Conservation (phyloP, 345 rosid species). For the Pseudoturritis turrita region DNA sequence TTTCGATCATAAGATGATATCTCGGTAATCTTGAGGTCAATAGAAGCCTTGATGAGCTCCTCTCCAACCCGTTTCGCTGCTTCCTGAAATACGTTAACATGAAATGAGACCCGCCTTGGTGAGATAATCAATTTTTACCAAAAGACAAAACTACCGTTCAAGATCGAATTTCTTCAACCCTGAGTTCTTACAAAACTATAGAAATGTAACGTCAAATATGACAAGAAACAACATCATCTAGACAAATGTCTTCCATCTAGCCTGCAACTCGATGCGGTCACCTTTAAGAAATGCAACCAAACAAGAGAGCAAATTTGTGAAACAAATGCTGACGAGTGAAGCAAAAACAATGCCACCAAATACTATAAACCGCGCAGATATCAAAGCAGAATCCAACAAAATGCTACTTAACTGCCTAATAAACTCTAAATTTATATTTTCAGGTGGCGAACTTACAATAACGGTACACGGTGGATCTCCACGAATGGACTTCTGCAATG, state of each 20-base stretch:
- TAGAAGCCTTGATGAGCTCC: conserved; percentile 66
- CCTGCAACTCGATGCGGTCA: background rate
- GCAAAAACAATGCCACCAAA: background rate
- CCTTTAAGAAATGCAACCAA: background rate
- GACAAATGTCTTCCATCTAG: background rate
- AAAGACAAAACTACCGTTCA: background rate
- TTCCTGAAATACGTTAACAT: conserved; percentile 46
- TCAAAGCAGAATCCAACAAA: background rate
- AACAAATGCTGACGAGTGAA: background rate
- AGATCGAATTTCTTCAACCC: background rate
- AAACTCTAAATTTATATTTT: background rate
- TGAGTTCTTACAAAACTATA: background rate
- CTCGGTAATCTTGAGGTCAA: conserved; percentile 59
- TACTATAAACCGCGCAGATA: background rate
- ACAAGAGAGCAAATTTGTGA: background rate
- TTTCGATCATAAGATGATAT: conserved; percentile 79
- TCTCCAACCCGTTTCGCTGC: conserved; percentile 80
- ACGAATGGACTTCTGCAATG: conserved; percentile 75
- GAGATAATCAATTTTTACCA: background rate
- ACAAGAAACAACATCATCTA: background rate
- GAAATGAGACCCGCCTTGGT: background rate
- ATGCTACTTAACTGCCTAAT: background rate
- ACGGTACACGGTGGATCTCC: conserved; percentile 51
- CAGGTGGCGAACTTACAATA: conserved; percentile 42
- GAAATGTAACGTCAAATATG: background rate